Evolutionary conservation across 2,329 filamentous ascomycete genomes (phyloP), one percentile per base, ranked within the genome.

Genomic region (Epicoccum sorghinum): DNA sequence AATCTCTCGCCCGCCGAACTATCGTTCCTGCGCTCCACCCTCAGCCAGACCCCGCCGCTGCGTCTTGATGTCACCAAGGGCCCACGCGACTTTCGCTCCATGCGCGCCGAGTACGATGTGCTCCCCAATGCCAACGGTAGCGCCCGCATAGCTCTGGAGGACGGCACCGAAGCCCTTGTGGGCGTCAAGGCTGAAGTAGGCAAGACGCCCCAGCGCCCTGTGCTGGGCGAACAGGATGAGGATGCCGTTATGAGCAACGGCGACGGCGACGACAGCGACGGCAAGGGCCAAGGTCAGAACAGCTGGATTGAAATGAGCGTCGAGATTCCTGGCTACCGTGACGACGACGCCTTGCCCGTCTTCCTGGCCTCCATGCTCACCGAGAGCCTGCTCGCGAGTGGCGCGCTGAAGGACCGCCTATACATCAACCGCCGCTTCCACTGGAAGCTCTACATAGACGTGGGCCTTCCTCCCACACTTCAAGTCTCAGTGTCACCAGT

Each of bases 141-240:
- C 75, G 93, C 95, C 55, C 86, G 96, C 30, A 89, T 99, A 41
- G 96, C 93, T 63, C 96, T 98, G 72, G 87, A 92, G 3, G 95
- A 99, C 74, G 95, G 95, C 45, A 96, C 92, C 1, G 95, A 99
- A 76, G 95, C 95, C 6, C 89, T 99, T 57, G 95, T 97, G 5
- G 95, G 95, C 40, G 88, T 97, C 57, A 99, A 98, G 78, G 92
- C 91, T 0, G 93, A 98, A 77, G 90, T 98, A 4, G 92, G 96
- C 75, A 88, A 85, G 79, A 91, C 88, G 14, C 66, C 59, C 43
- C 61, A 65, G 66, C 59, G 59, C 58, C 68, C 69, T 50, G 63
- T 63, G 5, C 46, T 60, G 40, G 55, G 44, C 14, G 44, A 65
- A 62, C 36, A 55, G 1, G 52, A 65, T 14, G 79, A 77, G 57